Evolutionary conservation across 192 early-diverging fungal genomes (phyloP), one percentile per base, ranked within the genome.

Genomic region (Coemansia sp.): DNA sequence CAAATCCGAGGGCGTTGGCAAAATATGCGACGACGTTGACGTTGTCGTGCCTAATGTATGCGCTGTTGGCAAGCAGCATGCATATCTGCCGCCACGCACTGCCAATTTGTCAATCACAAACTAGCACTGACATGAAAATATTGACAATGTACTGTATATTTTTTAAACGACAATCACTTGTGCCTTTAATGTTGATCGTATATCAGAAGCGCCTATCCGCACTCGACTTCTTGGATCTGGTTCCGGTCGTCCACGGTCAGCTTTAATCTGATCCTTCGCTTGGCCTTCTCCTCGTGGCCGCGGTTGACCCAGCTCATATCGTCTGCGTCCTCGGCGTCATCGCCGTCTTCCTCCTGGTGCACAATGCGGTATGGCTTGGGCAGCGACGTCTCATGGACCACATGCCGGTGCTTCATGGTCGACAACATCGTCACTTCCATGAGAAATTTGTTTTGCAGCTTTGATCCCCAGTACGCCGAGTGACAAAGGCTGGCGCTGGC

Each of bases 311-410:
- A 75, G 42, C 62, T 66, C 73, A 75, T 61, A 34, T 81, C 73
- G n/a, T 81, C 78, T 14, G 66, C 57, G 12, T 81, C 70, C 18
- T 75, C 69, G 20, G 69, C 69, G 25, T 81, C 69, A 41, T 81
- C 69, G 18, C 78, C 73, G n/a, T 72, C 69, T 23, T 64, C 75
- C 9, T 81, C 64, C 11, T 64, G 68, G 25, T 81, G 78, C 69
- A 81, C 78, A 42, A 81, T 75, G n/a, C 65, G 65, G 42, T 81
- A 75, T 10, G 73, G 78, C 56, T 75, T 81, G 18, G 77, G 78
- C 12, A 81, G 56, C 25, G 69, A 42, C 9, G 78, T 81, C 38
- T 81, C 77, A 55, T 81, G 69, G 33, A 72, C 61, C n/a, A 81
- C 20, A 31, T 81, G 78, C 21, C 50, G 41, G 59, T 75, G 73